Evolutionary conservation across 176 grass and related monocot species (phyloP).

Genomic region (Rhynchospora pubera): DNA sequence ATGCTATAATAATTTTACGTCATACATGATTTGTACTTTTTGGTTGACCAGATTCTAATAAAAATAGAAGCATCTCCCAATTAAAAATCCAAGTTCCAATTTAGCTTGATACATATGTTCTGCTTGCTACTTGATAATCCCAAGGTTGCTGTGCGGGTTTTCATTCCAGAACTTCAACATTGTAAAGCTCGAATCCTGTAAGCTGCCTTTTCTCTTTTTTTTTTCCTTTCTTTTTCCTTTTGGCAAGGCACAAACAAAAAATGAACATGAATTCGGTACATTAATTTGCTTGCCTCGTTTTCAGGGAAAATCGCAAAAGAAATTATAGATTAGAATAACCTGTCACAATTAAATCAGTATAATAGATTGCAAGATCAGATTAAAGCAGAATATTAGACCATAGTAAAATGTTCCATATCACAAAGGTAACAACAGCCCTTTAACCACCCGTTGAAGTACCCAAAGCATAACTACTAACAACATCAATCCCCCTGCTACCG

Average conservation of each 20-base stretch:
- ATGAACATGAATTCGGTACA: not conserved
- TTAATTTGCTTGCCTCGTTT: not conserved
- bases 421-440: not conserved
- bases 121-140: no score
- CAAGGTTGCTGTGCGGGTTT: no score
- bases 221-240: no score
- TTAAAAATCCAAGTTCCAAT: no score
- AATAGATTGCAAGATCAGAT: not conserved
- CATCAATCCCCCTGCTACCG: not conserved
- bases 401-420: not conserved
- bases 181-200: no score
- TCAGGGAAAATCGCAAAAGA: not conserved
- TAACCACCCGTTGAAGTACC: not conserved
- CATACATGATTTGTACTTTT: no score
- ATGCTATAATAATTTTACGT: no score
- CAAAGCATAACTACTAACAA: not conserved
- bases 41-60: no score
- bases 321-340: not conserved
- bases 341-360: not conserved
- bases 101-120: no score
- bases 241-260: not conserved
- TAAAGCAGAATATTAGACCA: not conserved
- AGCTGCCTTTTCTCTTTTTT: no score
- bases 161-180: no score
- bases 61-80: no score